A percentile compares a stretch with the other conserved stretches of the same genome.
Evolutionary conservation across 306 rosid genomes (phyloP).

Genomic region (Prunus padus): DNA sequence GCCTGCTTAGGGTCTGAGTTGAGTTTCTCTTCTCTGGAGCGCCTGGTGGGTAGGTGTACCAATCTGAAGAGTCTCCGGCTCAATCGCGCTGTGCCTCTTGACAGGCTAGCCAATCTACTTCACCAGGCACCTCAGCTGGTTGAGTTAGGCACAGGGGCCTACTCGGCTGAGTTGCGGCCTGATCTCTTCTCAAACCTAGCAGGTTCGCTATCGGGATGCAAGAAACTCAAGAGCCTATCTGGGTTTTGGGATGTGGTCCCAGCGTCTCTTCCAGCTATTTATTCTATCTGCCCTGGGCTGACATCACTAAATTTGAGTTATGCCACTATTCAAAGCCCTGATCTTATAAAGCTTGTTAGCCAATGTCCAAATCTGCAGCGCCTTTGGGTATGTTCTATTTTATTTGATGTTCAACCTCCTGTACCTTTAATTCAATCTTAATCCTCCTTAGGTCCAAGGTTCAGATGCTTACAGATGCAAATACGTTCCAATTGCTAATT

Average conservation of each 20-base stretch:
- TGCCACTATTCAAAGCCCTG: slow-evolving; percentile 63
- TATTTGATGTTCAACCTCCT: neutral
- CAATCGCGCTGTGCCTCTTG: slow-evolving; percentile 80
- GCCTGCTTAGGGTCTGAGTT: slow-evolving; percentile 79
- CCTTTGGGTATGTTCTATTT: slow-evolving; percentile 64
- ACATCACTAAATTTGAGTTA: slow-evolving; percentile 78
- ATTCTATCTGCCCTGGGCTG: slow-evolving; percentile 63
- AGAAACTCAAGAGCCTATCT: slow-evolving; percentile 62
- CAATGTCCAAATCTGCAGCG: slow-evolving; percentile 75
- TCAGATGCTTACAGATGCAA: slow-evolving; percentile 7
- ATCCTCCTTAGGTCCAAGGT: neutral
- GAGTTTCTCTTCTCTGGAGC: slow-evolving; percentile 76
- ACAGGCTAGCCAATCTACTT: slow-evolving; percentile 61
- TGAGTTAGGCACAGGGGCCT: slow-evolving; percentile 83
- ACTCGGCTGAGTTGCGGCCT: slow-evolving; percentile 61
- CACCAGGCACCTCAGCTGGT: slow-evolving; percentile 67
- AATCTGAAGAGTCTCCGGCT: slow-evolving; percentile 79
- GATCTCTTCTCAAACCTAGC: slow-evolving; percentile 59
- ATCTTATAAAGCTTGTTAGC: slow-evolving; percentile 69
- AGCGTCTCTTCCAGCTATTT: slow-evolving; percentile 63
- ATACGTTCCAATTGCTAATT: slow-evolving; percentile 8
- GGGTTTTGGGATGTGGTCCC: slow-evolving; percentile 94
- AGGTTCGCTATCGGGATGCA: slow-evolving; percentile 55
- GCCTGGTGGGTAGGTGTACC: slow-evolving; percentile 75
- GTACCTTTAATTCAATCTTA: neutral